Conservation (phyloP, 164 flowering plant species). For the Sedum album region DNA sequence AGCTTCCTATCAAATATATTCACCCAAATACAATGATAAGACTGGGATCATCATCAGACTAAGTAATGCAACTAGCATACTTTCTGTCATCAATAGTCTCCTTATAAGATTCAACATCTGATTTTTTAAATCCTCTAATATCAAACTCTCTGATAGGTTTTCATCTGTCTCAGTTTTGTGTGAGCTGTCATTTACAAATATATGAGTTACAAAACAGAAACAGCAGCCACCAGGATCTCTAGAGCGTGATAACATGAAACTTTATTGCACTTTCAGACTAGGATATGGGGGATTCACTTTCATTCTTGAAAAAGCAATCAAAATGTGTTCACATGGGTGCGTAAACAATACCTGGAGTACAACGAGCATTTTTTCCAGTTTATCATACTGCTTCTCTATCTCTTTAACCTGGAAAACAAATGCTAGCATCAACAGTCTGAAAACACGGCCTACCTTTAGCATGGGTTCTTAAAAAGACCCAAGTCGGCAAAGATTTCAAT, state of each 20-base stretch:
- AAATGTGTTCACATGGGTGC: background rate
- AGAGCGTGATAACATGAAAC: background rate
- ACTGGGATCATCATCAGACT: background rate
- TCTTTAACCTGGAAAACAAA: no score
- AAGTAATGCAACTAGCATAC: background rate
- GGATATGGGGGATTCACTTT: background rate
- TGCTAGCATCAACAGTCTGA: no score
- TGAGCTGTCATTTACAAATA: background rate
- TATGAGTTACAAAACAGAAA: background rate
- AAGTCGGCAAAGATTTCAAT: no score
- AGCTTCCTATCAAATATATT: conserved; percentile 19
- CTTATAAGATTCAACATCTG: no score
- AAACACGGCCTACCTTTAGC: conserved; percentile 42
- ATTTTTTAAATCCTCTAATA: background rate
- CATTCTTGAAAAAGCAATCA: background rate
- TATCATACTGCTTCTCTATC: conserved; percentile 52
- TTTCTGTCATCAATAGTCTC: background rate
- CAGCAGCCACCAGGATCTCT: background rate
- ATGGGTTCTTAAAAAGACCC: background rate
- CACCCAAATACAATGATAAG: background rate
- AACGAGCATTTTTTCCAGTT: conserved; percentile 35
- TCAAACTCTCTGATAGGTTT: background rate
- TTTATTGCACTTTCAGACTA: background rate
- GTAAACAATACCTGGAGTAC: conserved; percentile 41
- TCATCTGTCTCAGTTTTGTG: background rate